Conservation (phyloP, 192 early-diverging fungal genomes). For the Kappamyces sp. region DNA sequence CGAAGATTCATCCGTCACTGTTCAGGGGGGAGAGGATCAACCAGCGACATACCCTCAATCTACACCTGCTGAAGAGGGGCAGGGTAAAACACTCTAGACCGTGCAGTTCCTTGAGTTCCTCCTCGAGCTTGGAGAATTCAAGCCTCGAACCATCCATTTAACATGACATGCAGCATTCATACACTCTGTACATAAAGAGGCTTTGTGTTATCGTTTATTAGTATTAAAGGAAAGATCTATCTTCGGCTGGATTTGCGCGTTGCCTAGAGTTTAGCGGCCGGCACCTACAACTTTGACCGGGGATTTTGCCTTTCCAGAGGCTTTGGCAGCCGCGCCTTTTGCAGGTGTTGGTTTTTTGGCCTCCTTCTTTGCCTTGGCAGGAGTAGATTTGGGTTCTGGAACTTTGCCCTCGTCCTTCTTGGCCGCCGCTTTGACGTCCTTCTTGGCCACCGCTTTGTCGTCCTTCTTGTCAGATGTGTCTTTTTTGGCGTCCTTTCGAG, state of each 20-base stretch:
- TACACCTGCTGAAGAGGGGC: too few species aligned
- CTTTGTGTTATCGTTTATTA: neutral
- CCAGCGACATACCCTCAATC: too few species aligned
- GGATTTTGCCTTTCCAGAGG: constrained; percentile 1
- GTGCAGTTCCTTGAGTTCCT: constrained; percentile 1
- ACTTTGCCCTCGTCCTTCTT: neutral
- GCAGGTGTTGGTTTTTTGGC: neutral
- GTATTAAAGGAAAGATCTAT: neutral
- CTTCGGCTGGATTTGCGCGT: neutral
- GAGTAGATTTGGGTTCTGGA: neutral
- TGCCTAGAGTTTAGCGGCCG: neutral
- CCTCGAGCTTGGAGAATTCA: neutral
- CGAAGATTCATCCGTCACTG: too few species aligned
- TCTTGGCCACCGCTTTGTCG: neutral
- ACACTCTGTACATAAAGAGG: neutral
- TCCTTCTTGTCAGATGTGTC: neutral
- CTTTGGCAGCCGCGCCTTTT: neutral
- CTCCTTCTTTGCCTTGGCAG: neutral
- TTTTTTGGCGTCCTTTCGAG: constrained; percentile 1
- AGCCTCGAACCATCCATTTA: neutral
- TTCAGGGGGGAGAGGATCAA: too few species aligned
- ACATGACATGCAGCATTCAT: too few species aligned
- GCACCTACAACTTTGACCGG: neutral
- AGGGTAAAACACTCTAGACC: too few species aligned
- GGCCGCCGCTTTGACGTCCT: neutral